Conservation (phyloP, 306 rosid genomes). For the Myrica gale region DNA sequence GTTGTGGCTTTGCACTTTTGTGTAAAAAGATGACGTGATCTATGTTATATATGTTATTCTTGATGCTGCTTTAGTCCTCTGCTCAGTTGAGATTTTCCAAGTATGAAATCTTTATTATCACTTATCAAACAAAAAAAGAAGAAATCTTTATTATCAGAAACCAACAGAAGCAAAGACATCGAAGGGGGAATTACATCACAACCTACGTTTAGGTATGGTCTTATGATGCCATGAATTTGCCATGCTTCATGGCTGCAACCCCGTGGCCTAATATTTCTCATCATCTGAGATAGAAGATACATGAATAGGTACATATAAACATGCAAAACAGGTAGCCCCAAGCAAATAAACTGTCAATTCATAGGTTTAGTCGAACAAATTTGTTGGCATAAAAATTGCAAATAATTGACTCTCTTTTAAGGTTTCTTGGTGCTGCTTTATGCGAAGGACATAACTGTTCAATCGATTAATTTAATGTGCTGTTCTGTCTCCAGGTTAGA, state of each 20-base stretch:
- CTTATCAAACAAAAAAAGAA: too few relatives aligned
- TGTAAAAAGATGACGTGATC: background rate
- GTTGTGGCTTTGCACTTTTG: conserved; percentile 1
- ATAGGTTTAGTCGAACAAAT: background rate
- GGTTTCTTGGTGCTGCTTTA: background rate
- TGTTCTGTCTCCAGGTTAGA: background rate
- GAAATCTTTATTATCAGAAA: background rate
- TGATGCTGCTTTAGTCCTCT: background rate
- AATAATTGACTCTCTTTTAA: background rate
- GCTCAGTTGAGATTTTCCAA: background rate
- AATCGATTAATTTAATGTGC: background rate
- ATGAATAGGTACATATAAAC: background rate
- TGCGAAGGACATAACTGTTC: background rate
- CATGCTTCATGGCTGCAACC: background rate
- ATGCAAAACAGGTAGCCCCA: background rate
- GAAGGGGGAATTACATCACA: background rate
- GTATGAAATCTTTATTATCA: background rate
- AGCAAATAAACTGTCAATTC: background rate
- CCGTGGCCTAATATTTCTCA: background rate
- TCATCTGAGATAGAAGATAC: background rate
- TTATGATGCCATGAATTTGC: background rate
- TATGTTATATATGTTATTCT: conserved; percentile 3
- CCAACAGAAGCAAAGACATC: background rate
- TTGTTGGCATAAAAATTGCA: conserved; percentile 1
- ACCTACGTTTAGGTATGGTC: background rate